Percentiles rank a stretch among this genome's conserved stretches.
phyloP scores from a whole-genome alignment of 1,139 yeast species.

The Taphrina confusa region DNA sequence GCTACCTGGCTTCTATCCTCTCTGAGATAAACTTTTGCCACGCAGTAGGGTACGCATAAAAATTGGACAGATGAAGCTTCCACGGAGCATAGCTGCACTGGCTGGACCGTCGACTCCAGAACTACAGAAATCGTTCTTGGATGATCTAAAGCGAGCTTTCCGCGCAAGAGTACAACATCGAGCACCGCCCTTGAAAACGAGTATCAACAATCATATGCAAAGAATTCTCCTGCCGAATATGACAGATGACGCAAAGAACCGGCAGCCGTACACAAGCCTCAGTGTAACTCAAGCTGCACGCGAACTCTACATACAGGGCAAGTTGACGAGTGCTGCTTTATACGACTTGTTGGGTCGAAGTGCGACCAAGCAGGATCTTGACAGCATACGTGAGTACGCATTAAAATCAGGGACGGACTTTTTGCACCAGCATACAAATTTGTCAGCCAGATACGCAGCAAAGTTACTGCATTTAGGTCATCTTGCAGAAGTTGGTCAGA shows the following conservation, averaged over 20 bases:
- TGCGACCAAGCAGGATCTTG: constrained; percentile 4
- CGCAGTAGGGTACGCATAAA: neutral
- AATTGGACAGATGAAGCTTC: constrained; percentile 1
- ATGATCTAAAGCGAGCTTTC: constrained; percentile 24
- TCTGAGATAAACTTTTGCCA: no score
- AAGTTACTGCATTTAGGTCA: constrained; percentile 11
- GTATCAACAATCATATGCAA: constrained; percentile 18
- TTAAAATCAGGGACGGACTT: constrained; percentile 11
- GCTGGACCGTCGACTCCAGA: constrained; percentile 27
- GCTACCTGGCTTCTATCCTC: no score
- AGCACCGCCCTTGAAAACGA: constrained; percentile 14
- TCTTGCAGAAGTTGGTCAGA: constrained; percentile 1
- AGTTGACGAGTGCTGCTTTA: neutral
- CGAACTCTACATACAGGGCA: constrained; percentile 15
- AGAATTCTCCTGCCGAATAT: neutral
- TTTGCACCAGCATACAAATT: neutral
- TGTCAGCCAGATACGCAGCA: constrained; percentile 22
- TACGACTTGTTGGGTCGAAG: constrained; percentile 7
- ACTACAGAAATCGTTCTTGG: constrained; percentile 19
- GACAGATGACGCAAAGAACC: neutral
- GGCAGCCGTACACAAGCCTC: neutral
- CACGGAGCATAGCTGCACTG: constrained; percentile 10
- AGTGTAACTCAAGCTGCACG: constrained; percentile 5
- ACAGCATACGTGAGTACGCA: constrained; percentile 1
- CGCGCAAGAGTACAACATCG: constrained; percentile 25